These are phyloP conservation scores for Neobulgaria alba DNA, from an alignment of 2,329 filamentous ascomycete genomes.

Conservation along the genomic window DNA sequence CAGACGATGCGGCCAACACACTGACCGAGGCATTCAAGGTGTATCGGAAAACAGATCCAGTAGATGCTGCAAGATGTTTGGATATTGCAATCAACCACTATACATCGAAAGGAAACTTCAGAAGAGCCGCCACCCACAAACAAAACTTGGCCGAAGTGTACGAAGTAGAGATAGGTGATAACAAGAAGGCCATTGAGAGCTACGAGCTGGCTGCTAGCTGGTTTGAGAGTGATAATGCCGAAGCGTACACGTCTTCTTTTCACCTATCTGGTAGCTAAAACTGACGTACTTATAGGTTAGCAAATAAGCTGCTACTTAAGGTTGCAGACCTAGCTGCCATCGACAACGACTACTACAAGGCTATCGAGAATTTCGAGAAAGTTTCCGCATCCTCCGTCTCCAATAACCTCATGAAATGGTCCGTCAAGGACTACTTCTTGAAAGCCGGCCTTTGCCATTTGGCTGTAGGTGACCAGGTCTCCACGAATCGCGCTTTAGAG, in stretches of 20 bases:
- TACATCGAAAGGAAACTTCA: conserved; percentile 81
- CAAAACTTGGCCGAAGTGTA: conserved; percentile 81
- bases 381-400: conserved; percentile 70
- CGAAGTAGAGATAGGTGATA: conserved; percentile 72
- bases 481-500: conserved; percentile 69
- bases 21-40: conserved; percentile 90
- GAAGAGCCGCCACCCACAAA: conserved; percentile 82
- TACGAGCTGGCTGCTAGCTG: conserved; percentile 82
- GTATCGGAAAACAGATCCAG: conserved; percentile 76
- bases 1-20: conserved; percentile 84
- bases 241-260: conserved; percentile 51
- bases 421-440: conserved; percentile 90
- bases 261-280: background rate
- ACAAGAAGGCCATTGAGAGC: conserved; percentile 67
- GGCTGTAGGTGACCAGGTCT: conserved; percentile 64
- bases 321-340: conserved; percentile 80
- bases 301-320: conserved; percentile 91
- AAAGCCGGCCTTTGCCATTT: conserved; percentile 91
- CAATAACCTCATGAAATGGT: conserved; percentile 91
- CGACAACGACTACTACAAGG: conserved; percentile 74
- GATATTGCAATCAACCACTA: conserved; percentile 78
- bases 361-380: conserved; percentile 75
- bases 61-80: conserved; percentile 74
- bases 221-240: conserved; percentile 82
- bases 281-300: conserved; percentile 46